phyloP scores from a whole-genome alignment of 768 basidiomycete species.

The Sarcodon sp. region DNA sequence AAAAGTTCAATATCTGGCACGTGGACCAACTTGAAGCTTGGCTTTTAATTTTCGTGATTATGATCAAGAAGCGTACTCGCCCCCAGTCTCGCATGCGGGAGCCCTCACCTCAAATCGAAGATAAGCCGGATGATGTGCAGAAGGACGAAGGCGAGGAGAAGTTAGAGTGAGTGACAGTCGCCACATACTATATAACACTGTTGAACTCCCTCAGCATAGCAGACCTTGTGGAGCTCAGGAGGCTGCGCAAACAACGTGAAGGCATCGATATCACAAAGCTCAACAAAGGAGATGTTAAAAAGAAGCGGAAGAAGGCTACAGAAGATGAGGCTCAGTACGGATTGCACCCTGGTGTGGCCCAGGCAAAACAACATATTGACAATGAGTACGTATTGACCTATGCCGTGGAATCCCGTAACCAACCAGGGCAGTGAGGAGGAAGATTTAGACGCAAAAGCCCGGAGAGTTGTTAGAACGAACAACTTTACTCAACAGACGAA shows the following conservation, averaged over 20 bases:
- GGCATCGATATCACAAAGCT: slow-evolving; percentile 84
- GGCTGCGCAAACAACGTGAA: slow-evolving; percentile 53
- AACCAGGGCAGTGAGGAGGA: slow-evolving; percentile 36
- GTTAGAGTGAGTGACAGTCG: slow-evolving; percentile 31
- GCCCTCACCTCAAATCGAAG: slow-evolving; percentile 24
- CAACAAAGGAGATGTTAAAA: slow-evolving; percentile 71
- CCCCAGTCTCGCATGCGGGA: slow-evolving; percentile 49
- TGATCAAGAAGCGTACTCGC: slow-evolving; percentile 68
- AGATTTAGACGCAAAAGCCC: slow-evolving; percentile 56
- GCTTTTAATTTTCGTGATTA: slow-evolving; percentile 7
- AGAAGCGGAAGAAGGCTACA: slow-evolving; percentile 43
- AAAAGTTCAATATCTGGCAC: too few relatives aligned
- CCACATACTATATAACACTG: slow-evolving; percentile 4
- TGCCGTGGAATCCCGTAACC: not conserved
- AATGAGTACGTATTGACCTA: slow-evolving; percentile 38
- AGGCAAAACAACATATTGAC: slow-evolving; percentile 27
- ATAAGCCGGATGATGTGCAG: slow-evolving; percentile 21
- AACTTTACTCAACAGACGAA: slow-evolving; percentile 99
- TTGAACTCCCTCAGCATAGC: slow-evolving; percentile 36
- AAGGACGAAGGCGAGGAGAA: slow-evolving; percentile 12
- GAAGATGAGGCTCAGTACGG: slow-evolving; percentile 34
- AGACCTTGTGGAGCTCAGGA: slow-evolving; percentile 77
- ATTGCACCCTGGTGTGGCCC: slow-evolving; percentile 33
- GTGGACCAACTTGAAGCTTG: too few relatives aligned
- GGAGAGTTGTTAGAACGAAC: slow-evolving; percentile 66